Base-by-base conservation (phyloP, 768 basidiomycete genomes). In the Mrakia blollopis region DNA sequence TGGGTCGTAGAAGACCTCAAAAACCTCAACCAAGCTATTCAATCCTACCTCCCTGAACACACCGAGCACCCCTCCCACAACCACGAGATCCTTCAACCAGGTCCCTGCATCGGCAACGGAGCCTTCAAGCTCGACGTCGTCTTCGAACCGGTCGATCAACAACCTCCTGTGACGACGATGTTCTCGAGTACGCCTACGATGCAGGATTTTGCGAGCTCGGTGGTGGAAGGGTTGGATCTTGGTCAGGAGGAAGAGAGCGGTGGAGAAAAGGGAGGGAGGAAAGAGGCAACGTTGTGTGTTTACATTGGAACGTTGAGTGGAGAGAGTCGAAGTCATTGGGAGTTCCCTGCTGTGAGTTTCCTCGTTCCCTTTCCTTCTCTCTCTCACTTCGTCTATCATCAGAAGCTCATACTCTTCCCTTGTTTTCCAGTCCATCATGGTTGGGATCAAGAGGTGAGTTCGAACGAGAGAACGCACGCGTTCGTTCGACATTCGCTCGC, bases 111-210 rank as follows among this genome's bases (percentile, higher is more conserved):
- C 9, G 90, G 89, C 57, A 90, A 91, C 76, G 88, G 88, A 76
- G 90, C 90, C 82, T 87, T 85, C 84, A 91, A 91, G 83, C 85
- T 92, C 4, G 91, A 91, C 82, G 88, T 91, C 77, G 87, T 90
- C 89, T 70, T 78, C 44, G 35, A 41, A 25, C 61, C 57, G 50
- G 9, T 52, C 63, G 84, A 85, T 14, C 11, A 50, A 28, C 81
- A 80, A 25, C 18, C 37, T 32, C 62, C 62, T n/a, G 10, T 7
- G 6, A 32, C 8, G 21, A 6, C 60, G 2, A 63, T 4, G 3
- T 30, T 30, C 0, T 62, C 61, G 16, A 32, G 30, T 7, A 63
- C 62, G 1, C 62, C 62, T 8, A 63, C 62, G 13, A 32, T 63
- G 30, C 47, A 50, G 47, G 35, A 63, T 30, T 32, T 37, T 7